A percentile compares a stretch with the other conserved stretches of the same genome.
Conservation (phyloP, 768 basidiomycete genomes). For the Mycena maculata region DNA sequence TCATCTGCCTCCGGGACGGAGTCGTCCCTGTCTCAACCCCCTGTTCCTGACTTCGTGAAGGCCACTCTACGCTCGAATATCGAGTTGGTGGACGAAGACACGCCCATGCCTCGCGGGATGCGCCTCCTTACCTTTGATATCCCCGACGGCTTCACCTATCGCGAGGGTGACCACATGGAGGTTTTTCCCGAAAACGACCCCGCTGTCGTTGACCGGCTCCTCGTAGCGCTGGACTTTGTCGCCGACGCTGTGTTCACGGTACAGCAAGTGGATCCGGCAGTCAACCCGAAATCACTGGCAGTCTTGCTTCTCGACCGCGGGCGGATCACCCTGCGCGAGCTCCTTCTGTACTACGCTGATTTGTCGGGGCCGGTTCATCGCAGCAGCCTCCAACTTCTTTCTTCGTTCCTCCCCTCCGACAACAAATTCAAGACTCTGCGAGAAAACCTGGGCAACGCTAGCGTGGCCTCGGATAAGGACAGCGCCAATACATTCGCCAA, state of each 20-base stretch:
- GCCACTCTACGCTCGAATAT: conserved; percentile 16
- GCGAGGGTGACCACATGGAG: conserved; percentile 31
- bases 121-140: conserved; percentile 22
- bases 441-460: conserved; percentile 6
- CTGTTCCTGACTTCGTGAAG: conserved; percentile 18
- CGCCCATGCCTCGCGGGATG: conserved; percentile 28
- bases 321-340: conserved; percentile 24
- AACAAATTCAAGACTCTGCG: conserved; percentile 13
- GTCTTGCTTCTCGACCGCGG: conserved; percentile 18
- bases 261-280: conserved; percentile 4
- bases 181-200: conserved; percentile 29
- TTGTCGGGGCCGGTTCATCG: conserved; percentile 27
- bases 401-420: conserved; percentile 23
- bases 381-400: conserved; percentile 10
- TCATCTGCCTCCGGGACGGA: background rate
- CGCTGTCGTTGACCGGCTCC: conserved; percentile 23
- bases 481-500: background rate
- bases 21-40: conserved; percentile 5
- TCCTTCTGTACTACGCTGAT: conserved; percentile 26
- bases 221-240: conserved; percentile 26
- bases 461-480: background rate
- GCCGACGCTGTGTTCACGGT: conserved; percentile 28
- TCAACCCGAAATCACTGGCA: conserved; percentile 21
- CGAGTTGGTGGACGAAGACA: conserved; percentile 27
- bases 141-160: conserved; percentile 24